Evolutionary conservation across 495 filamentous ascomycete species (phyloP), one percentile per base, ranked within the genome.

Genomic region (Immersiella caudata): DNA sequence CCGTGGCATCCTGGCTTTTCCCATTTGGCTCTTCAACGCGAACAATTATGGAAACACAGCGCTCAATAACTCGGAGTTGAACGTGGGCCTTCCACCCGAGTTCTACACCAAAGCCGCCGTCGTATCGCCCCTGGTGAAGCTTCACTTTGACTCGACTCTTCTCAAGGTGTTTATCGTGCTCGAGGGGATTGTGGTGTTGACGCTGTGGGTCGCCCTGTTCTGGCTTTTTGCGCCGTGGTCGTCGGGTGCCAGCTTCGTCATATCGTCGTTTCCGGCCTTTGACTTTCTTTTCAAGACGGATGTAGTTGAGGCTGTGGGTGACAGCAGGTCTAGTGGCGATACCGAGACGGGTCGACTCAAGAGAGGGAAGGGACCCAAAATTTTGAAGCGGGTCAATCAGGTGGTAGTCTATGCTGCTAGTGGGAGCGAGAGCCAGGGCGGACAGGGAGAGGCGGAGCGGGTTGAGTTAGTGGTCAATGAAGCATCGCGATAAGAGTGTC

Each of bases 21-120:
- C 69, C 0, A 54, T 63, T 27, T 71, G 66, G 69, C 56, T 71
- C 12, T 71, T 71, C 57, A 71, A 71, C 55, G 62, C 55, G 21
- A 71, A 68, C 35, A 71, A 71, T 24, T 63, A 54, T 40, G 69
- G 66, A 6, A 71, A 71, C 24, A 16, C 29, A 11, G 56, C 12
- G 9, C 62, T 71, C 0, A 9, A n/a, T 9, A 1, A 1, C 16
- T 65, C 68, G 12, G 49, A 14, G 40, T 9, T 40, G 20, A 51
- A 64, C 55, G 49, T 49, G 2, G 29, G 20, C 5, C 64, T 64
- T 0, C 65, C 65, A 12, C 33, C 59, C 8, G 29, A 67, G 49
- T 70, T 70, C 27, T 70, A 70, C 50, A 70, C 68, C 64, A 25
- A 2, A 11, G 68, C 64, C 6, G 36, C 50, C 12, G 51, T 70